These are phyloP conservation scores for Obelidium mucronatum DNA, from an alignment of 192 early-diverging fungal species.

Conservation along the genomic window DNA sequence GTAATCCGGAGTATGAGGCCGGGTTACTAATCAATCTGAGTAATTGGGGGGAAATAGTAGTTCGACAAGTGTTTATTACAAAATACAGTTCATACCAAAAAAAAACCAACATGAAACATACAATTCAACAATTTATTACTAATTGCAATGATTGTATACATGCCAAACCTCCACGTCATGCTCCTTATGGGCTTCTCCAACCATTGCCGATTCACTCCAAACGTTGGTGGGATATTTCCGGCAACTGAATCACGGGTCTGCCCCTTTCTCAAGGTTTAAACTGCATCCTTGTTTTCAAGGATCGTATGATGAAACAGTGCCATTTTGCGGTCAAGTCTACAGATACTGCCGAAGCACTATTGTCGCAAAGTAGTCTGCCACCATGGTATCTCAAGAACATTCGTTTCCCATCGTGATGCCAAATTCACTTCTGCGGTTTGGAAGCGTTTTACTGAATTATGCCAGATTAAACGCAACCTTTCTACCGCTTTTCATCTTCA, in stretches of 20 bases:
- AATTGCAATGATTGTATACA: conserved; percentile 10
- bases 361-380: background rate
- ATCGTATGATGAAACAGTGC: conserved; percentile 44
- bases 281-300: conserved; percentile 54
- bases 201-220: conserved; percentile 7
- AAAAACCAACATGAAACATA: background rate
- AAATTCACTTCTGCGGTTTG: conserved; percentile 54
- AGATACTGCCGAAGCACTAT: conserved; percentile 5
- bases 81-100: too few species aligned
- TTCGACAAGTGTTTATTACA: too few species aligned
- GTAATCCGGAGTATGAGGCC: background rate
- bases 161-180: background rate
- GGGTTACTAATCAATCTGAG: too few species aligned
- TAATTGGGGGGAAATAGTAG: too few species aligned
- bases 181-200: conserved; percentile 40
- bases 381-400: conserved; percentile 49
- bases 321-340: background rate
- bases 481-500: conserved; percentile 31
- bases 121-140: background rate
- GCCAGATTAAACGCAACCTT: conserved; percentile 9
- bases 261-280: conserved; percentile 17
- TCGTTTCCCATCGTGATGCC: conserved; percentile 55
- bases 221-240: conserved; percentile 16
- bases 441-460: conserved; percentile 29
- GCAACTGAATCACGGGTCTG: conserved; percentile 10